Percentiles rank a stretch among this genome's conserved stretches.
Evolutionary conservation across 1,284 basidiomycete genomes (phyloP).

Genomic region (Stygiomarasmius scandens): DNA sequence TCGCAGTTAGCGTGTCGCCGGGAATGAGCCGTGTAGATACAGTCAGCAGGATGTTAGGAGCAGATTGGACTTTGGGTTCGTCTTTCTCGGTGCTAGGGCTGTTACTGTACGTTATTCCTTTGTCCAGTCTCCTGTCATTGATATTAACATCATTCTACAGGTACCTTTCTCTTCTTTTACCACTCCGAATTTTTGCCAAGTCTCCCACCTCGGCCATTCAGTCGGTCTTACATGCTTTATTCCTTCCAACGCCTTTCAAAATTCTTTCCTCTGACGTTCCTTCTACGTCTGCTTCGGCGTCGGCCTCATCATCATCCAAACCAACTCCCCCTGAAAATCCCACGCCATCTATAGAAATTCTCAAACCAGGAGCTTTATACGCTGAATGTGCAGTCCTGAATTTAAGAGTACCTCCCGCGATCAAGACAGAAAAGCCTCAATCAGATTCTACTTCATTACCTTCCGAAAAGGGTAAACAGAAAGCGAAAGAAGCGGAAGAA

Average conservation of each 20-base stretch:
- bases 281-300: background rate
- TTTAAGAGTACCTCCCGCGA: conserved; percentile 42
- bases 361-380: conserved; percentile 77
- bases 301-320: conserved; percentile 22
- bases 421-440: conserved; percentile 6
- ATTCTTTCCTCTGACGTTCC: conserved; percentile 33
- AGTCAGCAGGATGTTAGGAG: conserved; percentile 56
- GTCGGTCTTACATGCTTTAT: conserved; percentile 69
- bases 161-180: conserved; percentile 60
- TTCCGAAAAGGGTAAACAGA: conserved; percentile 8
- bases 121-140: conserved; percentile 9
- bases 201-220: conserved; percentile 59
- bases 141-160: conserved; percentile 31
- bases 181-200: conserved; percentile 67
- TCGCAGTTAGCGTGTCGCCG: conserved; percentile 70
- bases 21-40: conserved; percentile 73
- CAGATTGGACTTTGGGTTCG: conserved; percentile 36
- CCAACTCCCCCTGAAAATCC: conserved; percentile 28
- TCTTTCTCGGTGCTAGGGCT: conserved; percentile 43
- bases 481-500: conserved; percentile 25
- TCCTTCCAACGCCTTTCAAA: conserved; percentile 77
- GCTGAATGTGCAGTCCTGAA: conserved; percentile 68
- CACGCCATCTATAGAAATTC: conserved; percentile 43
- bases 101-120: conserved; percentile 40
- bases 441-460: conserved; percentile 4